Conservation (phyloP, 2,329 filamentous ascomycete genomes). For the Akanthomyces uredinophilus region DNA sequence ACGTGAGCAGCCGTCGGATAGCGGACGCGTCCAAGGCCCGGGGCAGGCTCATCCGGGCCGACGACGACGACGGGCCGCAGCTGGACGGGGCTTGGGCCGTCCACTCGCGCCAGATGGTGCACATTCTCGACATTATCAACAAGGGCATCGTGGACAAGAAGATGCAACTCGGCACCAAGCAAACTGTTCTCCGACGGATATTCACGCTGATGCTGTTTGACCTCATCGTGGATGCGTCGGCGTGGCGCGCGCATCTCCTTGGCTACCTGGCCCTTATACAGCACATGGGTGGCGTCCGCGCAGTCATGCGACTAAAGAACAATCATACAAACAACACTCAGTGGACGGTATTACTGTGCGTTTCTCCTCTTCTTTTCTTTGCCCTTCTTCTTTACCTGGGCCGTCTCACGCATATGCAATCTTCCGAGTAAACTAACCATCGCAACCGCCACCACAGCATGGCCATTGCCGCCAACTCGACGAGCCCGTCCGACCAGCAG, state of each 20-base stretch:
- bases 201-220: neutral
- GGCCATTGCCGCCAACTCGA: neutral
- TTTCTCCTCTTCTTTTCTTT: neutral
- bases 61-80: neutral
- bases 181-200: neutral
- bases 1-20: constrained; percentile 2
- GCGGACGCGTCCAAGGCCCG: neutral
- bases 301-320: neutral
- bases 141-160: neutral
- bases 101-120: neutral
- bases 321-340: neutral
- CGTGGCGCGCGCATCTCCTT: neutral
- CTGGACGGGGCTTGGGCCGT: neutral
- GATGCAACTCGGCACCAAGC: neutral
- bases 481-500: neutral
- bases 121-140: neutral
- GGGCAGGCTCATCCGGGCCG: neutral
- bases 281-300: neutral
- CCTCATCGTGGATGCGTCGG: neutral
- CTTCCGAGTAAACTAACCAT: neutral
- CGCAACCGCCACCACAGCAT: neutral
- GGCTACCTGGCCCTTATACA: neutral
- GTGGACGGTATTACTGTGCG: neutral
- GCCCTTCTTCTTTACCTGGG: no score
- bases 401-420: no score